Evolutionary conservation across 805 yeast genomes (phyloP).

Genomic region (Monosporozyma solicola): DNA sequence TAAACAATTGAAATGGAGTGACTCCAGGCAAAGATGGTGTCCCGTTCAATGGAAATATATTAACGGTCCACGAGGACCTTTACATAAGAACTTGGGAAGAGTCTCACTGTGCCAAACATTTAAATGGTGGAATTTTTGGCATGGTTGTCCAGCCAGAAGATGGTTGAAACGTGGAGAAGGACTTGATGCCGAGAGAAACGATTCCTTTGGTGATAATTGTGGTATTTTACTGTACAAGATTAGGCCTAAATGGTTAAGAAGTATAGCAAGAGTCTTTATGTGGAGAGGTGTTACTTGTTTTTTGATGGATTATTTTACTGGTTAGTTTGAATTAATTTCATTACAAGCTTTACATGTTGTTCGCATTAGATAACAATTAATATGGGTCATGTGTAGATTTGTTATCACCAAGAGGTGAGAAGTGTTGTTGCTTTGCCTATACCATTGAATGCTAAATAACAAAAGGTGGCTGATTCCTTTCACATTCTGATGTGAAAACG

Average conservation of each 20-base stretch:
- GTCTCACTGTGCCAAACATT: conserved; percentile 67
- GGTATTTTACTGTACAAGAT: conserved; percentile 52
- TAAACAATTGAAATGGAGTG: conserved; percentile 50
- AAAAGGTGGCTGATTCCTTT: no score
- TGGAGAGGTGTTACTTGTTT: conserved; percentile 59
- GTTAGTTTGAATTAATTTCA: conserved; percentile 8
- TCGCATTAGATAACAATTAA: no score
- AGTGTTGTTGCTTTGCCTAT: no score
- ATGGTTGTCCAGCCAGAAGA: conserved; percentile 70
- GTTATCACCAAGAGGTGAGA: no score
- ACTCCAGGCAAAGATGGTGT: conserved; percentile 77
- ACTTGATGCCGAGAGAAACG: conserved; percentile 62
- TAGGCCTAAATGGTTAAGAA: conserved; percentile 43
- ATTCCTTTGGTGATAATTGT: conserved; percentile 53
- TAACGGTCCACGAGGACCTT: conserved; percentile 90
- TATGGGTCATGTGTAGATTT: no score
- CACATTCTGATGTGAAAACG: no score
- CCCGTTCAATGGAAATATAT: conserved; percentile 86
- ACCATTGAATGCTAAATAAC: no score
- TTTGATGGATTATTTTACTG: conserved; percentile 38
- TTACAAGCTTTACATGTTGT: no score
- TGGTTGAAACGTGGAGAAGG: conserved; percentile 79
- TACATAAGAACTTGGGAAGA: conserved; percentile 65
- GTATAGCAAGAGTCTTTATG: conserved; percentile 39
- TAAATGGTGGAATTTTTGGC: conserved; percentile 90